Percentiles rank a stretch among this genome's conserved stretches.
These are phyloP conservation scores for Cubamyces lactineus DNA, from an alignment of 768 basidiomycete genomes.

Conservation along the genomic window DNA sequence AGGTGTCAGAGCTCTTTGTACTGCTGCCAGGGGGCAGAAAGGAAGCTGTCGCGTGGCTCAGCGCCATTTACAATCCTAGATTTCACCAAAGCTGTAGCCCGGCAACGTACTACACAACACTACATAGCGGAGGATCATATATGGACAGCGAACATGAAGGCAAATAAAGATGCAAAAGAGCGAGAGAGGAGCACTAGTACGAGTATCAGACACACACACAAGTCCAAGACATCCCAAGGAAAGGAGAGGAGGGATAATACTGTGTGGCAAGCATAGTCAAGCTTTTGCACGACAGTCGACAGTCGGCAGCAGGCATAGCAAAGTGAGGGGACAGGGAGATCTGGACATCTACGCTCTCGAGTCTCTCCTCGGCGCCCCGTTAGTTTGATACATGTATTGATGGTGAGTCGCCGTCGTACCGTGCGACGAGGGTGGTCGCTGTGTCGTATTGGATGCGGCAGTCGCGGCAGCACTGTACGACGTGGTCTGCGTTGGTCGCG, in stretches of 20 bases:
- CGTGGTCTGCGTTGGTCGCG: slow-evolving; percentile 39
- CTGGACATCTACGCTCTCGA: slow-evolving; percentile 11
- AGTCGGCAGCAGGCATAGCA: neutral
- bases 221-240: slow-evolving; percentile 19
- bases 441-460: slow-evolving; percentile 9
- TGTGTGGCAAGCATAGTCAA: slow-evolving; percentile 3
- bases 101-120: slow-evolving; percentile 12
- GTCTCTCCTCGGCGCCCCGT: slow-evolving; percentile 17
- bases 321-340: neutral
- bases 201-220: neutral
- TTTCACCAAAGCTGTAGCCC: slow-evolving; percentile 8
- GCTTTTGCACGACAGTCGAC: neutral
- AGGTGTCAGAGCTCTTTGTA: no score
- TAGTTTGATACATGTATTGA: slow-evolving; percentile 33
- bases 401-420: slow-evolving; percentile 22
- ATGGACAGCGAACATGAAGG: slow-evolving; percentile 27
- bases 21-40: no score
- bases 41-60: neutral
- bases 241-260: neutral
- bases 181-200: slow-evolving; percentile 4
- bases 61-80: slow-evolving; percentile 17
- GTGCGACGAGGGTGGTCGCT: slow-evolving; percentile 25
- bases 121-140: slow-evolving; percentile 18
- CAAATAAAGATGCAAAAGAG: slow-evolving; percentile 23
- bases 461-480: slow-evolving; percentile 26